These are phyloP conservation scores for Aspergillus affinis DNA, from an alignment of 495 filamentous ascomycete species.

Conservation along the genomic window DNA sequence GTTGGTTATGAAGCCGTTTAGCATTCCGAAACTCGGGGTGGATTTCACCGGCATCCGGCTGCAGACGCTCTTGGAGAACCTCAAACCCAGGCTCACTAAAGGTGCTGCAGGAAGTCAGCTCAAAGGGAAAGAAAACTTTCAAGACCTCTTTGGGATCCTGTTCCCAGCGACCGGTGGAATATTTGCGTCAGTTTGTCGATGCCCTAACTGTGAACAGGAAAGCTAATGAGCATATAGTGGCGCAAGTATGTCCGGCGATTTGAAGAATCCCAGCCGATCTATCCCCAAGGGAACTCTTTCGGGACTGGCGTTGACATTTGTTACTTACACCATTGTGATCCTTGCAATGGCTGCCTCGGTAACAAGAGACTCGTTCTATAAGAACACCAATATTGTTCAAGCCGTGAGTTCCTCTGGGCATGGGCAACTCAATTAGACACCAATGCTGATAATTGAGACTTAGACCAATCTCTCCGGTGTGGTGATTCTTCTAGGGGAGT, in stretches of 20 bases:
- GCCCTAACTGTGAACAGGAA: not conserved
- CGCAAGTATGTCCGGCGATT: conserved; percentile 88
- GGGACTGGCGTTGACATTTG: conserved; percentile 72
- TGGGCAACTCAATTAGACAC: not conserved
- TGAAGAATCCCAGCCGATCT: conserved; percentile 78
- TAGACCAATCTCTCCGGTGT: conserved; percentile 69
- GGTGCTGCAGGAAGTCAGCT: conserved; percentile 67
- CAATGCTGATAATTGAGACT: not conserved
- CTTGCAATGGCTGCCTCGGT: conserved; percentile 78
- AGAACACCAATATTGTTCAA: conserved; percentile 76
- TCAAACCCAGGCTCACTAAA: conserved; percentile 66
- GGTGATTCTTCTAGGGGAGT: conserved; percentile 76
- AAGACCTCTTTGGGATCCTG: conserved; percentile 82
- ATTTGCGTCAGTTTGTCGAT: conserved; percentile 52
- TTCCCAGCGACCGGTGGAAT: conserved; percentile 83
- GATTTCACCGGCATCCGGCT: conserved; percentile 74
- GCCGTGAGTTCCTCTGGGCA: conserved; percentile 44
- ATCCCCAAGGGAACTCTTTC: conserved; percentile 81
- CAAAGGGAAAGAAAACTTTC: conserved; percentile 68
- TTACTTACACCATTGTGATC: conserved; percentile 75
- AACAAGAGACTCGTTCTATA: conserved; percentile 69
- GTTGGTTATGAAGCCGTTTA: conserved; percentile 65
- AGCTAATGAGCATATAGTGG: conserved; percentile 47
- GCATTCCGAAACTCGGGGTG: conserved; percentile 57
- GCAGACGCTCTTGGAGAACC: conserved; percentile 67